Conservation (phyloP, 108 stramenopile genomes). For the Chaetoceros muelleri region DNA sequence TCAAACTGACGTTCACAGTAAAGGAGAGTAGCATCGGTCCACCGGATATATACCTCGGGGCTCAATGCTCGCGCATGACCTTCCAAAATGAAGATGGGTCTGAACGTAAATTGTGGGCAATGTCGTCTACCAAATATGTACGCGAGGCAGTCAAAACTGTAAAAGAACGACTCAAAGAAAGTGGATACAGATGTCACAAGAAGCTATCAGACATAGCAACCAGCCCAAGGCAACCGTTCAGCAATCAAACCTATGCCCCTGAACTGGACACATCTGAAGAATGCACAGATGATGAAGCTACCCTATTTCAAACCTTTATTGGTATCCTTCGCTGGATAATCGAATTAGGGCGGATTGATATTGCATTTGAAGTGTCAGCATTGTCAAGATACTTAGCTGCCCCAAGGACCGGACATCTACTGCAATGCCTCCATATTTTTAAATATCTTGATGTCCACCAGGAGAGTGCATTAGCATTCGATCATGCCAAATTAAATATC, state of each 20-base stretch:
- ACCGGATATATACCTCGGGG: conserved; percentile 16
- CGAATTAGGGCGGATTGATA: conserved; percentile 15
- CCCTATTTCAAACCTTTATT: conserved; percentile 7
- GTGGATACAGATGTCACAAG: neutral
- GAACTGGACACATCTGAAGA: neutral
- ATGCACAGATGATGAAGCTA: neutral
- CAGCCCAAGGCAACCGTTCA: too few species aligned
- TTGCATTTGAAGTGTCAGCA: neutral
- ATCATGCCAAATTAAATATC: neutral
- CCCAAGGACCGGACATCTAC: neutral
- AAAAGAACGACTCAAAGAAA: conserved; percentile 10
- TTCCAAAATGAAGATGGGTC: conserved; percentile 4
- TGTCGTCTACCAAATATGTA: conserved; percentile 20
- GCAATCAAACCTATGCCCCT: neutral
- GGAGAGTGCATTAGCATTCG: neutral
- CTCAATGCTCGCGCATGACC: neutral
- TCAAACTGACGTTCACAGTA: conserved; percentile 10
- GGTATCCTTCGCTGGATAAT: conserved; percentile 12
- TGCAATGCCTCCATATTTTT: neutral
- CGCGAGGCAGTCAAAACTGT: conserved; percentile 21
- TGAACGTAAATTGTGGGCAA: conserved; percentile 3
- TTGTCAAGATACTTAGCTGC: neutral
- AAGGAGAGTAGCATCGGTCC: conserved; percentile 12
- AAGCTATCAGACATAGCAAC: too few species aligned
- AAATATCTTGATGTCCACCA: neutral